Conservation (phyloP, 2,329 filamentous ascomycete species). For the Neofusicoccum cordaticola region DNA sequence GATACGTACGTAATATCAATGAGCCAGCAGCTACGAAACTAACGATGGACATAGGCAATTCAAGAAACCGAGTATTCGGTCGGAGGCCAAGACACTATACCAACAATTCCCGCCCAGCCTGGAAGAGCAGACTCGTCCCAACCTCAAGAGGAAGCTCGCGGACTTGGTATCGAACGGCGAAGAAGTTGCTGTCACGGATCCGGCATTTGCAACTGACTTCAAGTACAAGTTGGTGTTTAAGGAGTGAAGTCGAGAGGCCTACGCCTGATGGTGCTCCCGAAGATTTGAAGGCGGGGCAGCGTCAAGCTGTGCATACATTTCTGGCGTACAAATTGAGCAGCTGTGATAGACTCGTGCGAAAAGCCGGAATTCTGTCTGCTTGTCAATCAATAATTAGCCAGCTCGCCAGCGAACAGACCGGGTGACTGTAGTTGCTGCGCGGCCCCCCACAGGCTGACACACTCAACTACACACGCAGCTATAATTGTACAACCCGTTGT, state of each 20-base stretch:
- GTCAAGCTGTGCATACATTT: too few species aligned
- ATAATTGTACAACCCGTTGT: too few species aligned
- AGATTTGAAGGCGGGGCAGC: too few species aligned
- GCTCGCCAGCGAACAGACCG: too few species aligned
- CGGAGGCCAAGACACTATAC: slow-evolving; percentile 80
- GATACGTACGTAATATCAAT: slow-evolving; percentile 56
- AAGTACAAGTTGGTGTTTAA: slow-evolving; percentile 56
- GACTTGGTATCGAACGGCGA: slow-evolving; percentile 79
- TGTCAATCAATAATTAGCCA: too few species aligned
- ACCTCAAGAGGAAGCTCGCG: slow-evolving; percentile 72
- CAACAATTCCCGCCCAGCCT: slow-evolving; percentile 80
- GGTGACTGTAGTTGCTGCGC: too few species aligned
- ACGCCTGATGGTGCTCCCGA: background rate
- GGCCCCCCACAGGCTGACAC: too few species aligned
- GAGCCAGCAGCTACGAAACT: slow-evolving; percentile 16
- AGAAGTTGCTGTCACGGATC: slow-evolving; percentile 88
- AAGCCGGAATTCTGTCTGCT: too few species aligned
- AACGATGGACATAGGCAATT: slow-evolving; percentile 57
- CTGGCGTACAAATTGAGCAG: too few species aligned
- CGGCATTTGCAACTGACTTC: slow-evolving; percentile 76
- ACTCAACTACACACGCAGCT: too few species aligned
- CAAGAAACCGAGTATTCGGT: slow-evolving; percentile 85
- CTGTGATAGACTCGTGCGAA: too few species aligned
- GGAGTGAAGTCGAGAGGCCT: background rate
- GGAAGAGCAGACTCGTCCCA: slow-evolving; percentile 79